A percentile compares a stretch with the other conserved stretches of the same genome.
Evolutionary conservation across 768 basidiomycete species (phyloP).

Genomic region (Kwoniella sp.): DNA sequence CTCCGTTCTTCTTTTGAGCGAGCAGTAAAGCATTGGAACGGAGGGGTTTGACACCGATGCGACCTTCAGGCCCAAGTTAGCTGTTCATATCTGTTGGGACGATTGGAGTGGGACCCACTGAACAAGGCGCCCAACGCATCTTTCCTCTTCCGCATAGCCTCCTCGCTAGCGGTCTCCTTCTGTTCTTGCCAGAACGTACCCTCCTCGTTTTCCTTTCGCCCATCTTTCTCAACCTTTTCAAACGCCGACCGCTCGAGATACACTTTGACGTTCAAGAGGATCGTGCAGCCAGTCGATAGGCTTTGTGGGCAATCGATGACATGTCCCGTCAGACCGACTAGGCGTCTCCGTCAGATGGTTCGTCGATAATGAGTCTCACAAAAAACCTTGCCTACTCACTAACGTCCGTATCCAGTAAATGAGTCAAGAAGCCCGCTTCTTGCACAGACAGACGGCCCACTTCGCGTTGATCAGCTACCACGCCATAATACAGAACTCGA

Average conservation of each 20-base stretch:
- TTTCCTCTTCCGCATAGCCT: conserved; percentile 73
- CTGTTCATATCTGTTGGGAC: not conserved
- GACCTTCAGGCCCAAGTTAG: conserved; percentile 22
- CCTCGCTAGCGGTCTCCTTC: conserved; percentile 73
- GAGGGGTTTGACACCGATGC: conserved; percentile 64
- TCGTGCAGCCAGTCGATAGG: conserved; percentile 68
- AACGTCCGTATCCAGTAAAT: conserved; percentile 43
- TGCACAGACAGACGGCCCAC: conserved; percentile 40
- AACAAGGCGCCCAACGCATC: conserved; percentile 68
- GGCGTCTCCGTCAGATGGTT: conserved; percentile 48
- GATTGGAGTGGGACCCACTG: conserved; percentile 51
- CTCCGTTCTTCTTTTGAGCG: conserved; percentile 48
- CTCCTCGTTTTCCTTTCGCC: conserved; percentile 29
- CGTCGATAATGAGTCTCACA: not conserved
- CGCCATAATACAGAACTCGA: no score
- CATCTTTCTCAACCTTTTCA: conserved; percentile 44
- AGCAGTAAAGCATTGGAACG: conserved; percentile 38
- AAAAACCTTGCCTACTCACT: conserved; percentile 21
- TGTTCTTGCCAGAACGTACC: conserved; percentile 64
- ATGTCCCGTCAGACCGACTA: conserved; percentile 62
- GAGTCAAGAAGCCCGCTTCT: conserved; percentile 42
- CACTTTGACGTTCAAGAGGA: conserved; percentile 71
- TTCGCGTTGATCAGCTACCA: not conserved
- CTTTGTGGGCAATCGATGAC: conserved; percentile 72
- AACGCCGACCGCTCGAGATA: conserved; percentile 70